Evolutionary conservation across 2,329 filamentous ascomycete genomes (phyloP).

Genomic region (Aspergillus transmontanensis): DNA sequence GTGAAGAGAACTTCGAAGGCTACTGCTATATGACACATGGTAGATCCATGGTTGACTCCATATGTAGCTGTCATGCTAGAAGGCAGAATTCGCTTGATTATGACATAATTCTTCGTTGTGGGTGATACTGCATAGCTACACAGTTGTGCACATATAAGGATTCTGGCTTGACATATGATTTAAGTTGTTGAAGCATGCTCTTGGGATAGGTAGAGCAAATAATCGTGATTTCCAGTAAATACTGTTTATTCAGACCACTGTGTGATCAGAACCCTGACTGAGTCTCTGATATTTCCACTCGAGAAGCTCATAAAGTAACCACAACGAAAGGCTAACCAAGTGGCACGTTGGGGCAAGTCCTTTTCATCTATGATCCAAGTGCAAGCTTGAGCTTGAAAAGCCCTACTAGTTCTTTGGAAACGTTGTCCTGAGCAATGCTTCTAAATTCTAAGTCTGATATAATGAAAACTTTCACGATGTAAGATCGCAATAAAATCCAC

Average conservation of each 20-base stretch:
- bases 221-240: not conserved
- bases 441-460: too few species aligned
- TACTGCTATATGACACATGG: not conserved
- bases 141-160: not conserved
- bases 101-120: not conserved
- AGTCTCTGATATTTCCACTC: not conserved
- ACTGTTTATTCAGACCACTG: not conserved
- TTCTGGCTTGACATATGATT: accelerated
- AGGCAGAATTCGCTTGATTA: not conserved
- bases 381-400: not conserved
- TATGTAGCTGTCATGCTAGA: not conserved
- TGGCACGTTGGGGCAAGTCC: not conserved
- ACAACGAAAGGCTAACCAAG: not conserved
- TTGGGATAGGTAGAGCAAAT: not conserved
- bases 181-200: not conserved
- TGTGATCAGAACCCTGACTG: not conserved
- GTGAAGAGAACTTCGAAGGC: not conserved
- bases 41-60: not conserved
- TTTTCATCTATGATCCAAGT: not conserved
- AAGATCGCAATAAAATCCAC: not conserved
- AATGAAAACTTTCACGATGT: not conserved
- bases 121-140: not conserved
- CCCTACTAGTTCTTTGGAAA: not conserved
- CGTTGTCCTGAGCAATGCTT: too few species aligned
- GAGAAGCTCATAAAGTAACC: not conserved